Percentiles rank a stretch among this genome's conserved stretches.
Evolutionary conservation across 306 rosid genomes (phyloP).

Genomic region (Adenanthera pavonina): DNA sequence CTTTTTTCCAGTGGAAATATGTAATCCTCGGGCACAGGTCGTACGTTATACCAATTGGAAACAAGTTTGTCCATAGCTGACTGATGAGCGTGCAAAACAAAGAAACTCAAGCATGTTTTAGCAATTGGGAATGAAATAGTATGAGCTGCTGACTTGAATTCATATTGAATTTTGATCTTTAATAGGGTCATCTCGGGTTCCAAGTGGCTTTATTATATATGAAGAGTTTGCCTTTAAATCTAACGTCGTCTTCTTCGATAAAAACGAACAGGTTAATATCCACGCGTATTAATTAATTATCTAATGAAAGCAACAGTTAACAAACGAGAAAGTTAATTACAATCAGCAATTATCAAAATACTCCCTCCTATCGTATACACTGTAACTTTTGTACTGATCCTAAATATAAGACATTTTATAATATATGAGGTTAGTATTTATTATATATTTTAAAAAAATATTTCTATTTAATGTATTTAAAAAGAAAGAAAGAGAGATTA

Average conservation of each 20-base stretch:
- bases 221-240: too few relatives aligned
- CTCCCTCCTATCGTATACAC: too few relatives aligned
- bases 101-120: not conserved
- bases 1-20: constrained; percentile 45
- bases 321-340: not conserved
- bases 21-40: constrained; percentile 36
- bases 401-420: too few relatives aligned
- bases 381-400: too few relatives aligned
- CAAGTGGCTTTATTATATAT: too few relatives aligned
- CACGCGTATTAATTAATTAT: not conserved
- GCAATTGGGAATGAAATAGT: not conserved
- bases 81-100: not conserved
- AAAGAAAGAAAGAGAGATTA: too few relatives aligned
- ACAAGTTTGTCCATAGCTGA: constrained; percentile 44
- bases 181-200: too few relatives aligned
- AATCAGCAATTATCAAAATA: not conserved
- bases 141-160: not conserved
- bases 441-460: too few relatives aligned
- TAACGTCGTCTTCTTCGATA: too few relatives aligned
- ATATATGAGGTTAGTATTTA: too few relatives aligned
- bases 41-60: constrained; percentile 31
- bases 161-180: too few relatives aligned
- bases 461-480: too few relatives aligned
- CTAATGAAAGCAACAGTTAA: not conserved
- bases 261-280: not conserved